Conservation (phyloP, 2,329 filamentous ascomycete species). For the Emydomyces testavorans region DNA sequence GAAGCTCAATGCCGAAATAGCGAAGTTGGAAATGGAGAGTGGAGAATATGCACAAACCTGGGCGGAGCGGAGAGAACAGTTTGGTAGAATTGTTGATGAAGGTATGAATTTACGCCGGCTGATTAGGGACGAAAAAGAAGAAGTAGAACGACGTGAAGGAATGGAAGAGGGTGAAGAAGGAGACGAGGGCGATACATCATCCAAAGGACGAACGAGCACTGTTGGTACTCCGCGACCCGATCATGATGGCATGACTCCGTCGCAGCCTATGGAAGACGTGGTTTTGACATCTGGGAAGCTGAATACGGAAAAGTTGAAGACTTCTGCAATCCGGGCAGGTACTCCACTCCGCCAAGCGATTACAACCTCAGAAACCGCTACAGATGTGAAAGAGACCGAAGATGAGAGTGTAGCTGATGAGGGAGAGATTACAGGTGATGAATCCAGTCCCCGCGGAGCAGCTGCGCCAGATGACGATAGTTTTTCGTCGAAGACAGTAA, state of each 20-base stretch:
- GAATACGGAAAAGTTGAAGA: constrained; percentile 26
- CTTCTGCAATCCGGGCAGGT: constrained; percentile 21
- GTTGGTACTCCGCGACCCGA: constrained; percentile 41
- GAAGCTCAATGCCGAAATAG: constrained; percentile 80
- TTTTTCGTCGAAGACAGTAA: constrained; percentile 19
- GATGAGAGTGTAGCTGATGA: constrained; percentile 52
- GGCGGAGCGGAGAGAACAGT: constrained; percentile 74
- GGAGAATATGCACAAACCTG: constrained; percentile 70
- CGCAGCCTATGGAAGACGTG: constrained; percentile 28
- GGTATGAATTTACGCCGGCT: constrained; percentile 73
- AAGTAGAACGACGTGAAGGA: constrained; percentile 76
- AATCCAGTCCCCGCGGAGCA: constrained; percentile 23
- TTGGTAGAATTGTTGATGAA: constrained; percentile 79
- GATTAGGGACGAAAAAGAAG: constrained; percentile 91
- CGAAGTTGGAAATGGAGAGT: constrained; percentile 74
- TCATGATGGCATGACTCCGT: constrained; percentile 34
- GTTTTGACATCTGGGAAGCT: constrained; percentile 20
- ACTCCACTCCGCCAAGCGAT: constrained; percentile 32
- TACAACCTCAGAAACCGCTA: constrained; percentile 18
- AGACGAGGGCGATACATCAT: constrained; percentile 42
- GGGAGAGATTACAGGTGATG: constrained; percentile 30
- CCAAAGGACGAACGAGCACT: constrained; percentile 38
- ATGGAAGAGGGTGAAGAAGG: constrained; percentile 55
- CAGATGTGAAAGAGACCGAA: constrained; percentile 35
- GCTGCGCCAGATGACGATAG: constrained; percentile 19